phyloP scores from a whole-genome alignment of 331 rosid genomes.

The Arachis monticola region DNA sequence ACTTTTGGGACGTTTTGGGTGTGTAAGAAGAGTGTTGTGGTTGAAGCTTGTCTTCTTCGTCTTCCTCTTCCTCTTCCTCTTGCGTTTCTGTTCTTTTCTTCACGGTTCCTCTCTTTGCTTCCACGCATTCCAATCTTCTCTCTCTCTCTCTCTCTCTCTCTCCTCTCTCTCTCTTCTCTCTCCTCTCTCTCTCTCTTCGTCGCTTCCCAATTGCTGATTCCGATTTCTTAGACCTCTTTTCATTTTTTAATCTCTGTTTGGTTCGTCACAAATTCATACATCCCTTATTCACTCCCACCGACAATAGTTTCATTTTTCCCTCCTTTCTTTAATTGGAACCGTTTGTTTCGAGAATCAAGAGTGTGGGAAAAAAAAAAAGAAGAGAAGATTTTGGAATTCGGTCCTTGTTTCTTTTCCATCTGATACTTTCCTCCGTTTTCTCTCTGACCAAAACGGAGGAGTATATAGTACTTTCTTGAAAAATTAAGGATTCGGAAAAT shows the following conservation, averaged over 20 bases:
- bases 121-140: slow-evolving; percentile 18
- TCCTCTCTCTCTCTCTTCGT: slow-evolving; percentile 2
- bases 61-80: background rate
- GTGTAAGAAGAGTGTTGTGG: slow-evolving; percentile 18
- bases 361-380: background rate
- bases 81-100: slow-evolving; percentile 3
- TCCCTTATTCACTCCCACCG: slow-evolving; percentile 13
- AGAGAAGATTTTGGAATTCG: background rate
- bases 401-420: background rate
- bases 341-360: background rate
- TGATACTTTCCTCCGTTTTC: slow-evolving; percentile 51
- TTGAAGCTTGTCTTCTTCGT: slow-evolving; percentile 31
- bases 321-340: background rate
- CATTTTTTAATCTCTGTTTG: background rate
- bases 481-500: slow-evolving; percentile 42
- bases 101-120: slow-evolving; percentile 14
- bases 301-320: background rate
- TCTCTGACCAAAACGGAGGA: slow-evolving; percentile 43
- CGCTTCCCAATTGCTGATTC: slow-evolving; percentile 6
- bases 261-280: background rate
- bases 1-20: background rate
- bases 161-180: slow-evolving; percentile 1
- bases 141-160: background rate
- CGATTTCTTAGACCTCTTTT: slow-evolving; percentile 9
- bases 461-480: background rate